Conservation (phyloP, 306 rosid species). For the Canavalia ensiformis region DNA sequence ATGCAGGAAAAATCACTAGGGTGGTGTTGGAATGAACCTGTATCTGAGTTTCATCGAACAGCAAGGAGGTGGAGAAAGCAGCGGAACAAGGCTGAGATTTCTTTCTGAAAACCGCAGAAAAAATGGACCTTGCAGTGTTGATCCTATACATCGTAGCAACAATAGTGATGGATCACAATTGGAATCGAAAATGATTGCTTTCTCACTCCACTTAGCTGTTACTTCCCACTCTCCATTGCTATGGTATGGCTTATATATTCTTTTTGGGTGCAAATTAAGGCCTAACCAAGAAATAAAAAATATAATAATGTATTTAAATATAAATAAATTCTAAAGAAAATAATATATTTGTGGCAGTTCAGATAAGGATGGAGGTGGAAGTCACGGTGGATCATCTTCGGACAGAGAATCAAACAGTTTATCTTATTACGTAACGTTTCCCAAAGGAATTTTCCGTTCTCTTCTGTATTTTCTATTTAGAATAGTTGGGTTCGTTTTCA, state of each 20-base stretch:
- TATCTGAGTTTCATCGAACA: slow-evolving; percentile 89
- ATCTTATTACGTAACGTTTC: not conserved
- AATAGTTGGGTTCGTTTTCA: too few species aligned
- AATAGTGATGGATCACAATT: not conserved
- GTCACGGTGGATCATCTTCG: slow-evolving; percentile 15
- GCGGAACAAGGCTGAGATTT: slow-evolving; percentile 51
- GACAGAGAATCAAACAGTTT: not conserved
- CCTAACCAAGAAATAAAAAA: not conserved
- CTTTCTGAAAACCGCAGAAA: slow-evolving; percentile 50
- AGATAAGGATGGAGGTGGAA: slow-evolving; percentile 25
- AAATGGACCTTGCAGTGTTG: slow-evolving; percentile 54
- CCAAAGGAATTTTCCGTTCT: too few species aligned
- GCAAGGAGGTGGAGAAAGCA: slow-evolving; percentile 79
- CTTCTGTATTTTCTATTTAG: too few species aligned
- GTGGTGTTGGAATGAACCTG: slow-evolving; percentile 61
- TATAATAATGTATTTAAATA: not conserved
- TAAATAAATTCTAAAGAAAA: not conserved
- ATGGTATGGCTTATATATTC: not conserved
- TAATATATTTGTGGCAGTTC: not conserved
- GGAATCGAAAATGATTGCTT: not conserved
- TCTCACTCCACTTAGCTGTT: not conserved
- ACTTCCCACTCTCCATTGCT: not conserved
- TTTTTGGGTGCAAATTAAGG: not conserved
- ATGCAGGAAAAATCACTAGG: not conserved
- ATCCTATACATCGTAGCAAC: slow-evolving; percentile 66